These are phyloP conservation scores for Macrocybe gigantea DNA, from an alignment of 768 basidiomycete species.

Conservation along the genomic window DNA sequence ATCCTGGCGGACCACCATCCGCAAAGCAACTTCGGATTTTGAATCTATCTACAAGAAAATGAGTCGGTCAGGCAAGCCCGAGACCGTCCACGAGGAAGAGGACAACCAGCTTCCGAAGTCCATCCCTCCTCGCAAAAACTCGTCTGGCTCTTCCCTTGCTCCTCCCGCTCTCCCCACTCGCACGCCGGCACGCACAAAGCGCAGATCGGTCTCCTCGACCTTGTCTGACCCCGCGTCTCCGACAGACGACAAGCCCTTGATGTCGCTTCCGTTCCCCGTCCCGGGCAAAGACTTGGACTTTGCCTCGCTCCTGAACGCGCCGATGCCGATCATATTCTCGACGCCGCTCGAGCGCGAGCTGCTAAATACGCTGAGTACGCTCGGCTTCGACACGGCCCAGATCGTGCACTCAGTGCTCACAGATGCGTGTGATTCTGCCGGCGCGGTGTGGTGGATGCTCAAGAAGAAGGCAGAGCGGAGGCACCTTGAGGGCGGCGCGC, in stretches of 20 bases:
- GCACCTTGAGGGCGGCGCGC: constrained; percentile 26
- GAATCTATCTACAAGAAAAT: constrained; percentile 31
- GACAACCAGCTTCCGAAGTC: constrained; percentile 5
- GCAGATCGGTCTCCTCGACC: constrained; percentile 89
- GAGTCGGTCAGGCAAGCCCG: constrained; percentile 27
- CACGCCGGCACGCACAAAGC: constrained; percentile 92
- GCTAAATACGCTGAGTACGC: constrained; percentile 60
- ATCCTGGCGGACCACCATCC: constrained; percentile 55
- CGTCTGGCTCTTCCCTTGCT: constrained; percentile 27
- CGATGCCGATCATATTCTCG: constrained; percentile 81
- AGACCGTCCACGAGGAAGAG: constrained; percentile 51
- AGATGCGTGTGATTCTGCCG: constrained; percentile 88
- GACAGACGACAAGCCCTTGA: constrained; percentile 37
- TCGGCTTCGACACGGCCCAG: constrained; percentile 93
- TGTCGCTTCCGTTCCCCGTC: constrained; percentile 29
- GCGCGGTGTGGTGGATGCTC: constrained; percentile 96
- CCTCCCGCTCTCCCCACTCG: constrained; percentile 67
- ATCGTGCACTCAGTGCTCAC: constrained; percentile 89
- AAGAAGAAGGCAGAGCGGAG: constrained; percentile 71
- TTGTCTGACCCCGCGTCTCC: constrained; percentile 60
- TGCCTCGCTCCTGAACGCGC: constrained; percentile 53
- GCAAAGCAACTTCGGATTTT: constrained; percentile 33
- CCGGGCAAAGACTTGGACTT: constrained; percentile 49
- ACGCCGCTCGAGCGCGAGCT: constrained; percentile 77
- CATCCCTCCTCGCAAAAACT: constrained; percentile 19